Conservation (phyloP, 2,329 filamentous ascomycete genomes). For the Fusarium neocosmosporiellum region DNA sequence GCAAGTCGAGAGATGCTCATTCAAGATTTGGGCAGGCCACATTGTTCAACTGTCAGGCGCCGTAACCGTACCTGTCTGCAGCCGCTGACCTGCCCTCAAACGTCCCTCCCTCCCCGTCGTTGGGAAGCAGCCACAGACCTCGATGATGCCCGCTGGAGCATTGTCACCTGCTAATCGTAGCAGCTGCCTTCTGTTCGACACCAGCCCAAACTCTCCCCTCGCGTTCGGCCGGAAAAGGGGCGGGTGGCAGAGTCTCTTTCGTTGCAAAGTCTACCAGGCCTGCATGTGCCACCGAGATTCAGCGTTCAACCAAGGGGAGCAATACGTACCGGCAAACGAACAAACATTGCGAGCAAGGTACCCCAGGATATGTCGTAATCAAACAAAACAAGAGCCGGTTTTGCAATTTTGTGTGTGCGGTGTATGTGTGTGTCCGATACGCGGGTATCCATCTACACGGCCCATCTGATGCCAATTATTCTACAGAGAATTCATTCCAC, state of each 20-base stretch:
- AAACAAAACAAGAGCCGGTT: constrained; percentile 19
- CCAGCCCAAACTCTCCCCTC: constrained; percentile 14
- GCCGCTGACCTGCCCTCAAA: constrained; percentile 8
- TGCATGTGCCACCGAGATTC: neutral
- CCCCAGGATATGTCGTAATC: neutral
- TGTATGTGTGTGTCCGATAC: constrained; percentile 11
- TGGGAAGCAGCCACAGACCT: constrained; percentile 24
- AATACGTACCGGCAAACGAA: neutral
- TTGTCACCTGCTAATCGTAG: neutral
- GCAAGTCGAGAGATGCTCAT: neutral
- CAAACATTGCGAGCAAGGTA: neutral
- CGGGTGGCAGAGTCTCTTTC: constrained; percentile 9
- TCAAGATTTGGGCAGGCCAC: neutral
- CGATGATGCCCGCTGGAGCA: neutral
- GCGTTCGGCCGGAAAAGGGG: constrained; percentile 33
- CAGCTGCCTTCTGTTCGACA: neutral
- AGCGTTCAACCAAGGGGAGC: neutral
- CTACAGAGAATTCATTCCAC: constrained; percentile 34
- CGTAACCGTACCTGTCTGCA: constrained; percentile 4
- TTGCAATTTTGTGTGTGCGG: constrained; percentile 21
- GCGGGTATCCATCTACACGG: constrained; percentile 35
- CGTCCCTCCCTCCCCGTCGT: constrained; percentile 12
- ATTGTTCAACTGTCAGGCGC: neutral
- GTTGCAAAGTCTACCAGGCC: too few species aligned
- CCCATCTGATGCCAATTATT: constrained; percentile 29